Base-by-base conservation (phyloP, 345 rosid genomes). In the Boechera stricta region DNA sequence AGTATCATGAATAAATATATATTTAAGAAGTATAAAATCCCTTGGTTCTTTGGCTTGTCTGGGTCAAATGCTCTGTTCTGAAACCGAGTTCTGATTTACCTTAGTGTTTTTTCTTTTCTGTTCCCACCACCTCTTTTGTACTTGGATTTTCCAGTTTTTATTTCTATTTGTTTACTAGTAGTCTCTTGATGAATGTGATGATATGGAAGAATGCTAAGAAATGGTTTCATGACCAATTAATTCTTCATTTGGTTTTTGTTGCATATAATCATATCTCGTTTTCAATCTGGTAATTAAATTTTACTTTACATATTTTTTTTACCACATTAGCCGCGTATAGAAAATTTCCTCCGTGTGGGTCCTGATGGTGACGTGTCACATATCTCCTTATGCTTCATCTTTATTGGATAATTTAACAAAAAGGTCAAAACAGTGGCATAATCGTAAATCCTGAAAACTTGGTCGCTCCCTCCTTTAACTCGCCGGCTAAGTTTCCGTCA, bases 401-500 rank as follows among this genome's bases (percentile, higher is more conserved):
- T 56, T 7, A 56, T 71, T 71, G 76, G 76, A 56, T 71, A 71
- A 56, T 56, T 29, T 15, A 16, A 44, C 28, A 13, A 29, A 53
- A 71, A 28, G 63, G 81, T 71, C 81, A 77, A 71, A 71, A 57
- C 54, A 71, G 76, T 77, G 80, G 76, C 76, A 64, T 10, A 18
- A 13, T 55, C 51, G 80, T 77, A 77, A 77, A 77, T 70, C 9
- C 12, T 5, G 6, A 11, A 35, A 55, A 45, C 31, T 64, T 63
- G 48, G 26, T 15, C 62, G 35, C 76, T 63, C 45, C 26, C 57
- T 55, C 36, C 36, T 70, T 64, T 26, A 21, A 49, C 71, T 77
- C 76, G 80, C 80, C 76, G 80, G 76, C 81, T 33, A 66, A 72
- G 68, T 78, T 66, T 48, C 78, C 81, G 78, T 73, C 55, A 65